A percentile compares a stretch with the other conserved stretches of the same genome.
Evolutionary conservation across 768 basidiomycete species (phyloP).

Genomic region (Termitomyces sp.): DNA sequence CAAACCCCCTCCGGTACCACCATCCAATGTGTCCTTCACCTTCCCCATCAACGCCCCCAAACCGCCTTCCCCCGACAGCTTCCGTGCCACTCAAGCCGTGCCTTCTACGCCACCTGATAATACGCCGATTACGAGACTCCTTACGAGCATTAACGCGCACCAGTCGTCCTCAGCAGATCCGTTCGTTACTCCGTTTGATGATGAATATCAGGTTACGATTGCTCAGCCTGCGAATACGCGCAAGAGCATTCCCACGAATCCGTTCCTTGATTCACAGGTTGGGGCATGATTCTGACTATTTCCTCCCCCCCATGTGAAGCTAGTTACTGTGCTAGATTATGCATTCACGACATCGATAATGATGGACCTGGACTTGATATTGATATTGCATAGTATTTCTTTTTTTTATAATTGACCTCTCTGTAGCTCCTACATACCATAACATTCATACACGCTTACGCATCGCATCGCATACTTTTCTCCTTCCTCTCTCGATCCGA

Average conservation of each 20-base stretch:
- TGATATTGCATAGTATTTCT: neutral
- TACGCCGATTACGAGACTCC: conserved; percentile 42
- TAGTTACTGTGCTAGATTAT: neutral
- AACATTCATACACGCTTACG: neutral
- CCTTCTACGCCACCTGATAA: conserved; percentile 15
- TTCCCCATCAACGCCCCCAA: neutral
- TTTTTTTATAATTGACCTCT: neutral
- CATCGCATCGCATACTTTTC: neutral
- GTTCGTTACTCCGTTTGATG: conserved; percentile 80
- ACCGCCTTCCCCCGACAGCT: conserved; percentile 3
- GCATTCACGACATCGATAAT: neutral
- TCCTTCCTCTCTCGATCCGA: neutral
- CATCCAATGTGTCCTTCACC: neutral
- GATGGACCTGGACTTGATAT: neutral
- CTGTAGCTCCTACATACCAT: neutral
- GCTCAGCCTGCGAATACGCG: conserved; percentile 24
- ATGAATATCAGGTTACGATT: conserved; percentile 45
- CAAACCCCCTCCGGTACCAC: neutral
- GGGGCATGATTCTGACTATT: conserved; percentile 1
- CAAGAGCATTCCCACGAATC: conserved; percentile 52
- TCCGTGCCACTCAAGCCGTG: conserved; percentile 12
- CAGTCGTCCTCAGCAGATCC: conserved; percentile 46
- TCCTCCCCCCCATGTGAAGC: neutral
- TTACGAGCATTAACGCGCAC: conserved; percentile 41
- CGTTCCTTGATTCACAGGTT: conserved; percentile 30